These are phyloP conservation scores for Salix brachista DNA, from an alignment of 345 rosid genomes.

Conservation along the genomic window DNA sequence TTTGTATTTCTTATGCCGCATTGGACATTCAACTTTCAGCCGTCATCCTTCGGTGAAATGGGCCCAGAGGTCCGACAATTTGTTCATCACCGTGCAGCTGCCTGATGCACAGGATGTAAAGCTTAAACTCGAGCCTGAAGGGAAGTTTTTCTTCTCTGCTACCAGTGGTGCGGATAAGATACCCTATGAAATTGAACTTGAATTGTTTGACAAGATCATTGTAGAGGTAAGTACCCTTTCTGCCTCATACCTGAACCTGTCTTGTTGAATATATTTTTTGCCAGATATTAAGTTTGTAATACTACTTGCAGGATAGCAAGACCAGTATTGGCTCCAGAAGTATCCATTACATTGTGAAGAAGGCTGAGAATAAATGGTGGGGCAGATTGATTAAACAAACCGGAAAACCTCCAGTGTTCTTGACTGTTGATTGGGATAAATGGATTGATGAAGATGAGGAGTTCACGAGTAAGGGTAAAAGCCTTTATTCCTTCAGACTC, in stretches of 20 bases:
- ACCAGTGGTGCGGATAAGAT: conserved; percentile 40
- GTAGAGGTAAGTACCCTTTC: conserved; percentile 32
- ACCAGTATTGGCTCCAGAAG: conserved; percentile 38
- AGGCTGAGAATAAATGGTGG: conserved; percentile 59
- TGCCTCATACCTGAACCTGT: not conserved
- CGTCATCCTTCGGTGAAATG: conserved; percentile 57
- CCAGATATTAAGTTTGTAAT: not conserved
- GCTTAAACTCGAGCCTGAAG: conserved; percentile 54
- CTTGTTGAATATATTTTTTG: not conserved
- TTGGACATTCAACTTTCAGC: conserved; percentile 21
- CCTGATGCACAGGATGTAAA: conserved; percentile 57
- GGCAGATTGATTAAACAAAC: conserved; percentile 40
- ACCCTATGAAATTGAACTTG: conserved; percentile 45
- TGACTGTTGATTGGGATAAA: conserved; percentile 60
- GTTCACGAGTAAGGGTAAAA: conserved; percentile 20
- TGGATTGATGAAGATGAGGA: conserved; percentile 66
- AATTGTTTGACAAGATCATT: conserved; percentile 44
- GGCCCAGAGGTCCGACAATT: conserved; percentile 53
- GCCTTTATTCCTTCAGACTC: not conserved
- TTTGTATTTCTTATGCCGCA: not conserved
- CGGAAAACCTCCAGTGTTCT: conserved; percentile 47
- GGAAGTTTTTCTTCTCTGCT: conserved; percentile 52
- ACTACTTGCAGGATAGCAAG: conserved; percentile 47
- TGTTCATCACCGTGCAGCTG: conserved; percentile 46
- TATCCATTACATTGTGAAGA: conserved; percentile 44